These are phyloP conservation scores for Jamesozyma piceae DNA, from an alignment of 805 yeast species.

Conservation along the genomic window DNA sequence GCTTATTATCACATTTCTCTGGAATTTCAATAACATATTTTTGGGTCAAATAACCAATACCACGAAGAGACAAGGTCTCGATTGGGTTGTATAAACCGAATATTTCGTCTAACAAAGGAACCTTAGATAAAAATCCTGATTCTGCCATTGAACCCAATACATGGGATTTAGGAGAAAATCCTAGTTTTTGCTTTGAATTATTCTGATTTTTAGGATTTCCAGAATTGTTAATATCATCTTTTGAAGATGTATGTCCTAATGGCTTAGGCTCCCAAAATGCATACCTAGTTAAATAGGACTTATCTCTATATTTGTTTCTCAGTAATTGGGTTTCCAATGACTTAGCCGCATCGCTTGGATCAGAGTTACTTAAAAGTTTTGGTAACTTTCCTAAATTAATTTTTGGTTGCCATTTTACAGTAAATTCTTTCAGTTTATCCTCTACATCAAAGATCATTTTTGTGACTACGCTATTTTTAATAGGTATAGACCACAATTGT, in stretches of 20 bases:
- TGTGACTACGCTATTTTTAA: conserved; percentile 4
- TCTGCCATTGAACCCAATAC: too few species aligned
- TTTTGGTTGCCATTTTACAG: conserved; percentile 17
- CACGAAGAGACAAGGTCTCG: conserved; percentile 23
- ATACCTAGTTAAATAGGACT: conserved; percentile 18
- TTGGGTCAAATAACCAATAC: conserved; percentile 23
- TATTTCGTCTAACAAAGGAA: conserved; percentile 24
- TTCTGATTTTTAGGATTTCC: neutral
- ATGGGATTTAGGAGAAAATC: neutral
- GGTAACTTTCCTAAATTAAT: conserved; percentile 10
- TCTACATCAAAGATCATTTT: conserved; percentile 14
- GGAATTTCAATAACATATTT: conserved; percentile 2
- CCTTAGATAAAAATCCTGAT: conserved; percentile 6
- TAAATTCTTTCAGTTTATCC: conserved; percentile 9
- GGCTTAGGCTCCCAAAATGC: conserved; percentile 5
- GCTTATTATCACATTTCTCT: neutral
- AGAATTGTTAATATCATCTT: neutral
- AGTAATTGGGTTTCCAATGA: conserved; percentile 26
- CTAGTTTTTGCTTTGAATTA: neutral
- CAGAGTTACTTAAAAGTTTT: neutral
- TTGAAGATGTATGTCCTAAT: neutral
- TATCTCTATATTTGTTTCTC: conserved; percentile 21
- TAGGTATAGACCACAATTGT: conserved; percentile 9
- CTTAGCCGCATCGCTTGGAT: conserved; percentile 3
- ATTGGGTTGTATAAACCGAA: conserved; percentile 26